Conservation (phyloP, 2,329 filamentous ascomycete species). For the Colletotrichum eremochloae region DNA sequence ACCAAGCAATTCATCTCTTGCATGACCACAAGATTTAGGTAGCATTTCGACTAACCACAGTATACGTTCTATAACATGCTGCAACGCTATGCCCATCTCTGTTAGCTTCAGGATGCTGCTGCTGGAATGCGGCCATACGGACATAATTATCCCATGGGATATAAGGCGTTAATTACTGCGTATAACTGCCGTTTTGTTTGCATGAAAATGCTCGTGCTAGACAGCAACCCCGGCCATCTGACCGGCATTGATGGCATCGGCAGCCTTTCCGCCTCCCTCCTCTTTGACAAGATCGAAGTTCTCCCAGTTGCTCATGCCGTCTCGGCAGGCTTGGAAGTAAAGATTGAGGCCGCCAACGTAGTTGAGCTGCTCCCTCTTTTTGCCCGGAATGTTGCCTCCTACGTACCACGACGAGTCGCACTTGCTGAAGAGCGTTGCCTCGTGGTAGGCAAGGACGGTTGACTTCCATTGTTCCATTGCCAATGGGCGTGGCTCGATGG, state of each 20-base stretch:
- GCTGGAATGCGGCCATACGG: background rate
- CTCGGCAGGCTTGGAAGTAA: constrained; percentile 40
- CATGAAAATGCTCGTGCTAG: too few relatives aligned
- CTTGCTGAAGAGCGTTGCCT: constrained; percentile 41
- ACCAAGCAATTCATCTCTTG: background rate
- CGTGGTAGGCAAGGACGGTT: constrained; percentile 35
- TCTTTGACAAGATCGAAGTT: constrained; percentile 16
- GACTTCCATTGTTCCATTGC: constrained; percentile 41
- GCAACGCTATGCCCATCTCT: background rate
- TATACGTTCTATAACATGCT: accelerated
- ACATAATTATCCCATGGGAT: background rate
- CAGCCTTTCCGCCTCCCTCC: background rate
- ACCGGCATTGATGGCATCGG: background rate
- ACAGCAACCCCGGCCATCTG: background rate
- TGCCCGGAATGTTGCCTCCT: constrained; percentile 46
- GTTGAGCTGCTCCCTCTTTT: constrained; percentile 43
- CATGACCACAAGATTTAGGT: background rate
- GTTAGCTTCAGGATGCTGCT: background rate
- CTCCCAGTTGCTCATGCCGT: constrained; percentile 24
- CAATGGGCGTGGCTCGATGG: constrained; percentile 39
- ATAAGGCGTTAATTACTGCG: too few relatives aligned
- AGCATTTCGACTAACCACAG: background rate
- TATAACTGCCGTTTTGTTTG: too few relatives aligned
- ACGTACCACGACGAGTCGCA: constrained; percentile 45
- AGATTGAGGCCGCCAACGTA: constrained; percentile 40